Conservation (phyloP, 2,329 filamentous ascomycete genomes). For the Colletotrichum agaves region DNA sequence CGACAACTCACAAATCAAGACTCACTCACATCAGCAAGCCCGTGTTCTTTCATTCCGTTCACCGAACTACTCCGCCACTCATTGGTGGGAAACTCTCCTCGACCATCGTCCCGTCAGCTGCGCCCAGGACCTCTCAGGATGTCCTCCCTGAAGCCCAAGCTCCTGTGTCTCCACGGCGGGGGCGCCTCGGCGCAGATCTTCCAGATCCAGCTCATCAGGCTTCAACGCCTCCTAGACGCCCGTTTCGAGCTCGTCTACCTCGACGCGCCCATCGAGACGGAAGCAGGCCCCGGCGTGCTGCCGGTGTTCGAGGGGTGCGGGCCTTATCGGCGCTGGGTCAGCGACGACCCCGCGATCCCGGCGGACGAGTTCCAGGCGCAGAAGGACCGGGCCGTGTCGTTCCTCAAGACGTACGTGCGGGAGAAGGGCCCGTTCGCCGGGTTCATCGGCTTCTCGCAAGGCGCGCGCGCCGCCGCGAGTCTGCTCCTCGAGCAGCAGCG, state of each 20-base stretch:
- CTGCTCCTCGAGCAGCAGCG: conserved; percentile 33
- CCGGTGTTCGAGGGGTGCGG: conserved; percentile 33
- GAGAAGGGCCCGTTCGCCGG: conserved; percentile 33
- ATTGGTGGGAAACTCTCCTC: neutral
- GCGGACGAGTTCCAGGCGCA: conserved; percentile 23
- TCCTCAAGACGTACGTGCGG: conserved; percentile 26
- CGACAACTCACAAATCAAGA: neutral
- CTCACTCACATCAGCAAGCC: neutral
- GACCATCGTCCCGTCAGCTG: too few species aligned
- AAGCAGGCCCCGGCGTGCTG: conserved; percentile 25
- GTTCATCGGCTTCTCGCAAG: conserved; percentile 31
- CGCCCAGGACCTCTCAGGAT: neutral
- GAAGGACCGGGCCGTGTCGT: conserved; percentile 19
- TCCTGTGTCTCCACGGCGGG: conserved; percentile 35
- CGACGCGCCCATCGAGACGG: conserved; percentile 27
- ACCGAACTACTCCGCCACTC: neutral
- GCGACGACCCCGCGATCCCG: conserved; percentile 26
- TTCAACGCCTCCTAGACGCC: conserved; percentile 16
- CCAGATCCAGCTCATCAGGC: conserved; percentile 28
- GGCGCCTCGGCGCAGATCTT: conserved; percentile 28
- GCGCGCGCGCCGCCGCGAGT: conserved; percentile 27
- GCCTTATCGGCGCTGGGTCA: conserved; percentile 32
- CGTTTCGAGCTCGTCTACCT: conserved; percentile 29
- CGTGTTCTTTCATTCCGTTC: neutral
- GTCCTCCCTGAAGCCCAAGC: conserved; percentile 11